phyloP scores from a whole-genome alignment of 225 moss, liverwort and hornwort species.

The Thuidium tamariscinum region DNA sequence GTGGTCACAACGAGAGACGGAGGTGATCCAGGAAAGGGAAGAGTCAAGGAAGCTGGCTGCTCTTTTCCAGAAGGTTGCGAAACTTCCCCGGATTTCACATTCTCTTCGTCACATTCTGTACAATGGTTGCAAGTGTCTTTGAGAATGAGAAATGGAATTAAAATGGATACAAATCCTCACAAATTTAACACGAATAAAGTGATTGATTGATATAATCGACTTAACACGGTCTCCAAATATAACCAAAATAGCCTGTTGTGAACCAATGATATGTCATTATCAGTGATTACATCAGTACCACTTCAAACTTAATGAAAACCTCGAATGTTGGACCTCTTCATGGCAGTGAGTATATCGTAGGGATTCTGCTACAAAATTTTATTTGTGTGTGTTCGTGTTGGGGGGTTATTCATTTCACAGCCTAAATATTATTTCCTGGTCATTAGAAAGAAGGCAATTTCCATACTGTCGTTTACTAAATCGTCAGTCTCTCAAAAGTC shows the following conservation, averaged over 20 bases:
- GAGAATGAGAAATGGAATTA: background rate
- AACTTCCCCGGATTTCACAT: background rate
- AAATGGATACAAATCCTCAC: background rate
- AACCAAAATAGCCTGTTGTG: background rate
- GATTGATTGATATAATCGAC: background rate
- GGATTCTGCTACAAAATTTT: background rate
- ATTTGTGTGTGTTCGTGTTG: background rate
- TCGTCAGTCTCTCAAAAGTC: background rate
- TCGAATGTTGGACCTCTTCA: background rate
- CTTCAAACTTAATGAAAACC: background rate
- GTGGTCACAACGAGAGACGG: constrained; percentile 41
- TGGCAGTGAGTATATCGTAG: background rate
- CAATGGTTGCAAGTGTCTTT: background rate
- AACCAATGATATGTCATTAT: background rate
- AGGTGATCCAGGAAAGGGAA: constrained; percentile 21
- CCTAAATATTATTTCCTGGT: background rate
- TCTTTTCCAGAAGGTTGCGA: constrained; percentile 34
- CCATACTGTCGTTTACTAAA: background rate
- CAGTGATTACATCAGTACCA: background rate
- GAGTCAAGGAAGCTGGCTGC: constrained; percentile 32
- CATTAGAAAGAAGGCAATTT: background rate
- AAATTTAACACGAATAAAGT: background rate
- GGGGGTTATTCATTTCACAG: background rate
- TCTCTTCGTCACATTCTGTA: background rate
- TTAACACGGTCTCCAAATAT: background rate